Conservation (phyloP, 164 flowering plant genomes). For the Sedum album region DNA sequence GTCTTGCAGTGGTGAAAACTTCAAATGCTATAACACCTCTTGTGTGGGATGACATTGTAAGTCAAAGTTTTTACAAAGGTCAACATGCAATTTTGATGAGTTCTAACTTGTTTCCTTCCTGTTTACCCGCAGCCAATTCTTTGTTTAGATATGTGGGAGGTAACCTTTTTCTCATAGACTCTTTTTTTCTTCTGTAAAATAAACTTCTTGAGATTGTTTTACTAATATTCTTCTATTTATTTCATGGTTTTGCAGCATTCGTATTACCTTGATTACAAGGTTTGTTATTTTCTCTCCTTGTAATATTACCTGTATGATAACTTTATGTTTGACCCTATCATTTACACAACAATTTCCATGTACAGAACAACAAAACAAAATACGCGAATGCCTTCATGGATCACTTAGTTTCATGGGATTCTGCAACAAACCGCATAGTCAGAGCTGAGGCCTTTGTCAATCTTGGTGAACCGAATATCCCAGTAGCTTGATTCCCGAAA, state of each 20-base stretch:
- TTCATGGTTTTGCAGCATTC: conserved; percentile 59
- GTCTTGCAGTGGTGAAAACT: conserved; percentile 66
- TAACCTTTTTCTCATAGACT: conserved; percentile 13
- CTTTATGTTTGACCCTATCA: conserved; percentile 6
- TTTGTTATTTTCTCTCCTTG: conserved; percentile 13
- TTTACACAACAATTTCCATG: not conserved
- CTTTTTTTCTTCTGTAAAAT: not conserved
- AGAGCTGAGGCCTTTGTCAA: conserved; percentile 81
- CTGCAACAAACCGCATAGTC: conserved; percentile 56
- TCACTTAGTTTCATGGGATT: conserved; percentile 84
- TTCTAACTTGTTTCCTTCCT: conserved; percentile 2
- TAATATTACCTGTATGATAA: not conserved
- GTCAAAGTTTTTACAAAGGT: conserved; percentile 11
- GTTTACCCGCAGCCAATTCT: conserved; percentile 66
- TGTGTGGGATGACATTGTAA: conserved; percentile 69
- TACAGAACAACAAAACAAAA: conserved; percentile 63
- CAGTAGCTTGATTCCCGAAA: conserved; percentile 40
- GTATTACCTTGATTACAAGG: conserved; percentile 84
- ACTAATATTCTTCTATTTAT: conserved; percentile 11
- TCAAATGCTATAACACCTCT: conserved; percentile 75
- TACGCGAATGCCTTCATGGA: conserved; percentile 60
- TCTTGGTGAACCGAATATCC: conserved; percentile 82
- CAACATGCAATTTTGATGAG: not conserved
- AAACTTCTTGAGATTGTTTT: not conserved
- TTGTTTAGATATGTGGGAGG: conserved; percentile 92